These are phyloP conservation scores for Globisporangium uncinulatum DNA, from an alignment of 352 stramenopile genomes.

Conservation along the genomic window DNA sequence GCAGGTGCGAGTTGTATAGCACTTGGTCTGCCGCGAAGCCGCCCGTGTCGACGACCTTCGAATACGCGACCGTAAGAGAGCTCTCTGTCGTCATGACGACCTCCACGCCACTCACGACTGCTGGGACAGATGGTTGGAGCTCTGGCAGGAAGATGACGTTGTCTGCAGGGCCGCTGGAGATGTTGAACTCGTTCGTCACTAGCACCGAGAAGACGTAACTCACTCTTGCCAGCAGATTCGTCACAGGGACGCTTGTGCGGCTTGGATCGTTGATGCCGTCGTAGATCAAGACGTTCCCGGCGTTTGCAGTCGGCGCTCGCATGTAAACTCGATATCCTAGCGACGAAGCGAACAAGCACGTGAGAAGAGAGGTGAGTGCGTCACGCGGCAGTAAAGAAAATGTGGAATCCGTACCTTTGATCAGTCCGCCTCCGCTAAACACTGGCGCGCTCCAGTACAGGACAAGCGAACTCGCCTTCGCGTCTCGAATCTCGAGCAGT, in stretches of 20 bases:
- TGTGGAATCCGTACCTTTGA: slow-evolving; percentile 22
- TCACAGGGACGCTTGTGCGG: slow-evolving; percentile 13
- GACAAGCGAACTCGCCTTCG: slow-evolving; percentile 20
- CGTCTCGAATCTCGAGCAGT: slow-evolving; percentile 9
- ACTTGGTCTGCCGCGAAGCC: slow-evolving; percentile 18
- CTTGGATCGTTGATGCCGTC: slow-evolving; percentile 14
- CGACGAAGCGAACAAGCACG: not conserved
- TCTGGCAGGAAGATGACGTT: slow-evolving; percentile 18
- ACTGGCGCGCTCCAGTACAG: slow-evolving; percentile 28
- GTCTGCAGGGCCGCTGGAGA: slow-evolving; percentile 10
- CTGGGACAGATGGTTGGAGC: slow-evolving; percentile 13
- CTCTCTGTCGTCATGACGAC: slow-evolving; percentile 20
- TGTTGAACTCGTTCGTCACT: slow-evolving; percentile 39
- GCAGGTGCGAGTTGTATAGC: slow-evolving; percentile 14
- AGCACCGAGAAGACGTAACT: slow-evolving; percentile 33
- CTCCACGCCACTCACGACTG: slow-evolving; percentile 10
- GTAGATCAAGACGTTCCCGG: slow-evolving; percentile 15
- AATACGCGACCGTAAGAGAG: slow-evolving; percentile 23
- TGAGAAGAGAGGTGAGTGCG: not conserved
- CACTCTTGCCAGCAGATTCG: slow-evolving; percentile 18
- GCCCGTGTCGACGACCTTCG: slow-evolving; percentile 18
- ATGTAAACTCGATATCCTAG: slow-evolving; percentile 26
- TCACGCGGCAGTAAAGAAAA: not conserved
- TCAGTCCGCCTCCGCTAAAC: slow-evolving; percentile 29
- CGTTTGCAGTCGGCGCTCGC: not conserved